These are phyloP conservation scores for Coemansia asiatica DNA, from an alignment of 192 early-diverging fungal species.

Conservation along the genomic window DNA sequence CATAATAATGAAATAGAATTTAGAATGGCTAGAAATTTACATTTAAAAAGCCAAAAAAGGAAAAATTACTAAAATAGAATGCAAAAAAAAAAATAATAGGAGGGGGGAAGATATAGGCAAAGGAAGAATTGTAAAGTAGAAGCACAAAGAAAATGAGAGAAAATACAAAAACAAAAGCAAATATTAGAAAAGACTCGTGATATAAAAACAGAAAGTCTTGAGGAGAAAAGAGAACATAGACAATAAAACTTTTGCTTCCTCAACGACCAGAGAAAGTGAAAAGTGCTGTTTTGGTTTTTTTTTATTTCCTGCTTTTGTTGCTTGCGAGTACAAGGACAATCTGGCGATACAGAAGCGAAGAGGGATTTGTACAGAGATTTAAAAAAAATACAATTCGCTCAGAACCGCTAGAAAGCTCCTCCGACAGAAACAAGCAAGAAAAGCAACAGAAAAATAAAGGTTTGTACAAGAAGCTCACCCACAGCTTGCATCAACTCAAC, in stretches of 20 bases:
- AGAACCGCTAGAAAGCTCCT: not conserved
- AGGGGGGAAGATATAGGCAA: not conserved
- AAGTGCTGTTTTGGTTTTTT: not conserved
- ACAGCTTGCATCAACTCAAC: too few relatives aligned
- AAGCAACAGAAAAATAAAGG: not conserved
- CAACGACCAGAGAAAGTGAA: not conserved
- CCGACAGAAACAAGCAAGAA: not conserved
- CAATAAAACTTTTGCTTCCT: not conserved
- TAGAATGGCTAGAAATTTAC: not conserved
- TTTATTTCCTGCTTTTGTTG: not conserved
- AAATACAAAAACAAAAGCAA: slow-evolving; percentile 1
- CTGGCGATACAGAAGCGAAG: not conserved
- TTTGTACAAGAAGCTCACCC: slow-evolving; percentile 6
- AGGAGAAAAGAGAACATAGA: not conserved
- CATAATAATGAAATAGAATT: too few relatives aligned
- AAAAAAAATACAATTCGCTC: slow-evolving; percentile 6
- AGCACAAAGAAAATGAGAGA: slow-evolving; percentile 2
- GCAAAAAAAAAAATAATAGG: slow-evolving; percentile 1
- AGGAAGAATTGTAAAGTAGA: not conserved
- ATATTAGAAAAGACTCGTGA: not conserved
- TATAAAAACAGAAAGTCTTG: not conserved
- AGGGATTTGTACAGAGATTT: slow-evolving; percentile 7
- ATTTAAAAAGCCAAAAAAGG: not conserved
- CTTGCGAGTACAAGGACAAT: not conserved
- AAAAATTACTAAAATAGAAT: not conserved